These are phyloP conservation scores for Canariomyces notabilis DNA, from an alignment of 2,329 filamentous ascomycete species.

Conservation along the genomic window DNA sequence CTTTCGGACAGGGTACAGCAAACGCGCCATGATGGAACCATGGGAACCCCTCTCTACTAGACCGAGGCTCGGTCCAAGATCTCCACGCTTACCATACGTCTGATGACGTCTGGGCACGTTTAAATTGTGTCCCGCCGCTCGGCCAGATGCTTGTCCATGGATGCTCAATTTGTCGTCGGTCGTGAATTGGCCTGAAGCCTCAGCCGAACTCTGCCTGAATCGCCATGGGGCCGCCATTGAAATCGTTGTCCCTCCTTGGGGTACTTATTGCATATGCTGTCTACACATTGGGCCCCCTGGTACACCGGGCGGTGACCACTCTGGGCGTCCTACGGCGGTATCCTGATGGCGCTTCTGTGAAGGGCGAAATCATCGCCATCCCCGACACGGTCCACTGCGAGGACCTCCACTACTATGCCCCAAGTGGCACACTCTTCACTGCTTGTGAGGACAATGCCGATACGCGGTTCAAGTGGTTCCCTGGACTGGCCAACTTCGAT, in stretches of 20 bases:
- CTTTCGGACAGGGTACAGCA: too few relatives aligned
- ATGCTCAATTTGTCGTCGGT: too few relatives aligned
- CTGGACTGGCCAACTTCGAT: constrained; percentile 38
- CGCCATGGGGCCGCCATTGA: constrained; percentile 7
- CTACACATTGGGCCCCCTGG: constrained; percentile 12
- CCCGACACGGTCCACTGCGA: constrained; percentile 53
- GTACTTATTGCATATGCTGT: constrained; percentile 17
- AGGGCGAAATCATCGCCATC: constrained; percentile 37
- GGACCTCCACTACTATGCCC: constrained; percentile 51
- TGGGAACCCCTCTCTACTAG: too few relatives aligned
- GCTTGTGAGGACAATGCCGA: constrained; percentile 47
- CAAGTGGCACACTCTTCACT: constrained; percentile 47
- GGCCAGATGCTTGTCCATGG: too few relatives aligned
- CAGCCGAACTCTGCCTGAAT: too few relatives aligned
- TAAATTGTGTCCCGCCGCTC: too few relatives aligned
- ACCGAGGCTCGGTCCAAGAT: too few relatives aligned
- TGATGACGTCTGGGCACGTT: too few relatives aligned
- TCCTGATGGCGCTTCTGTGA: constrained; percentile 4
- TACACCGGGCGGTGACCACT: constrained; percentile 14
- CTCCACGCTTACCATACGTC: too few relatives aligned
- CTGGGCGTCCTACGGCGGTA: constrained; percentile 19
- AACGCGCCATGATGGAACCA: too few relatives aligned
- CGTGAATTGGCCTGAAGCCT: too few relatives aligned
- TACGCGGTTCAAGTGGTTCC: constrained; percentile 49
- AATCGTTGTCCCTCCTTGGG: constrained; percentile 16